phyloP scores from a whole-genome alignment of 2,329 filamentous ascomycete species.

The Colletotrichum lindemuthianum region DNA sequence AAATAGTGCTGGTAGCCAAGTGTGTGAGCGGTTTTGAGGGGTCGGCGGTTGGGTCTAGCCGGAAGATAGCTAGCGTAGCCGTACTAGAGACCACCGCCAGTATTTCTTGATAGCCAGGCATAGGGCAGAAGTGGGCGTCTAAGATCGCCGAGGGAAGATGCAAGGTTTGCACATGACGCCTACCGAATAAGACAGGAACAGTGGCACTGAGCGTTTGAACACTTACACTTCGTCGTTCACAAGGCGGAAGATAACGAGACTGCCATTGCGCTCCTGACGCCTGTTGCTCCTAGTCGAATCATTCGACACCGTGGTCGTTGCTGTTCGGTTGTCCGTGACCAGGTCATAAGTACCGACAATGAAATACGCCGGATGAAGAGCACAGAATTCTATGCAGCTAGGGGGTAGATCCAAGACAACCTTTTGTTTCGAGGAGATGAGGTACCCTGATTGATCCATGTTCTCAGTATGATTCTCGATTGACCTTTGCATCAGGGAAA shows the following conservation, averaged over 20 bases:
- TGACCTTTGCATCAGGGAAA: too few relatives aligned
- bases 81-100: conserved; percentile 84
- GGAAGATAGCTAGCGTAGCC: conserved; percentile 74
- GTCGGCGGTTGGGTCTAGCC: conserved; percentile 53
- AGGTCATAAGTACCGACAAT: conserved; percentile 88
- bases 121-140: conserved; percentile 82
- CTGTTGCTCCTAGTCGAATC: conserved; percentile 42
- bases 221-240: conserved; percentile 66
- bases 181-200: conserved; percentile 41
- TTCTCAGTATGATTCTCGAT: too few relatives aligned
- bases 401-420: conserved; percentile 73
- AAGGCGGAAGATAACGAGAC: conserved; percentile 73
- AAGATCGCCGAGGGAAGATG: conserved; percentile 78
- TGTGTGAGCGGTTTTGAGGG: conserved; percentile 49
- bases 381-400: conserved; percentile 81
- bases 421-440: conserved; percentile 56
- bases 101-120: conserved; percentile 55
- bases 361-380: conserved; percentile 70
- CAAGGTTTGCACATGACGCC: conserved; percentile 67
- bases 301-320: background rate
- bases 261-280: conserved; percentile 76
- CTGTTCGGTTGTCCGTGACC: conserved; percentile 55
- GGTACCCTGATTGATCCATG: too few relatives aligned
- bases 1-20: conserved; percentile 56
- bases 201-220: background rate